Base-by-base conservation (phyloP, 2,329 filamentous ascomycete species). In the Aspergillus proliferans region DNA sequence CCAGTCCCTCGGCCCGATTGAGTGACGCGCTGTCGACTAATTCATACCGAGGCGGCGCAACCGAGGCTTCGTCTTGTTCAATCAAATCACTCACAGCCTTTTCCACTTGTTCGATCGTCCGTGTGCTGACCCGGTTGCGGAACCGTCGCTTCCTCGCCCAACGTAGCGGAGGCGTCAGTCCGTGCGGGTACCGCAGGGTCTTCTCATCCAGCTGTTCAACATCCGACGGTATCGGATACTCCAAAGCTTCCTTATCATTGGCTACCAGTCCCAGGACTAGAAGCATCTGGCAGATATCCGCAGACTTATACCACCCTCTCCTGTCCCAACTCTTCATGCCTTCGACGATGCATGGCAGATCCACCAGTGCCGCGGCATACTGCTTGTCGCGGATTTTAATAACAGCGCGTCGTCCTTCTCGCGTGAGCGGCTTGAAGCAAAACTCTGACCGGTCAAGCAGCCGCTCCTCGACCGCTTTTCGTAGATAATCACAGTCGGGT, bases 281-380 rank as follows among this genome's bases (percentile, higher is more conserved):
- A 33, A 95, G 78, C 87, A 95, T 94, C 72, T 95, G 89, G 58
- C 86, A 89, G 30, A 95, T 82, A 63, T 95, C 90, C 28, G 87
- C 86, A 7, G 87, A 87, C 72, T 95, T 95, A 75, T 91, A 89
- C 76, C 91, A 89, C 15, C 84, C 81, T 62, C 87, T 89, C 62
- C 85, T 85, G 65, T 95, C 90, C 87, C 89, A 95, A 51, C 87
- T 91, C 75, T 95, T 95, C 86, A 93, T 90, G 6, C 84, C 86
- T 65, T 95, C 90, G 4, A 91, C 84, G 50, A 95, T 87, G 51
- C 87, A 93, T 0, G 90, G 90, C 28, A 95, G 71, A 59, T 94
- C 89, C 7, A 95, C 84, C 66, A 95, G 76, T 18, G 85, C 81
- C 21, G 87, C 88, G 0, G 87, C 90, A 64, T 88, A 95, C 44